These are phyloP conservation scores for Golubevia pallescens DNA, from an alignment of 1,284 basidiomycete genomes.

Conservation along the genomic window DNA sequence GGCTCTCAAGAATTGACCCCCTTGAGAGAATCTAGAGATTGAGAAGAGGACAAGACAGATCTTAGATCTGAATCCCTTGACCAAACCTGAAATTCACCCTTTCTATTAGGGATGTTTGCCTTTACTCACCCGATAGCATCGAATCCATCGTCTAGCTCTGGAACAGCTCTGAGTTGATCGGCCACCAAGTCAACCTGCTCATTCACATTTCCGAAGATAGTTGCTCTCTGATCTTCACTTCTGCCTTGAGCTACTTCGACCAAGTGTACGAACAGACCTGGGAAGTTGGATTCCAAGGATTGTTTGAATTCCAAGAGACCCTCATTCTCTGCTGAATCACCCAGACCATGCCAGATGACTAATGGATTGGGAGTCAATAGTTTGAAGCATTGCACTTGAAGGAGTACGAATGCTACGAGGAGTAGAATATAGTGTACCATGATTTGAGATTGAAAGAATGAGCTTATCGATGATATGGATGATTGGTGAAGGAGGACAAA, in stretches of 20 bases:
- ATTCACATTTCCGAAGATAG: conserved; percentile 77
- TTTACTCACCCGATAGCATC: conserved; percentile 57
- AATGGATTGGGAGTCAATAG: conserved; percentile 68
- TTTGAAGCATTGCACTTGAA: background rate
- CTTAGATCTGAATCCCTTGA: background rate
- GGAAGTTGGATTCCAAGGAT: conserved; percentile 75
- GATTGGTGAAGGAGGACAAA: no score
- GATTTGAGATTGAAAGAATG: no score
- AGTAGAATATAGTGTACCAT: no score
- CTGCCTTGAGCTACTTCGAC: conserved; percentile 75
- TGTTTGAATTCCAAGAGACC: conserved; percentile 71
- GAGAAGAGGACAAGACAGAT: background rate
- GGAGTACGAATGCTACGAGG: background rate
- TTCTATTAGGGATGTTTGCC: background rate
- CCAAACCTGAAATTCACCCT: no score
- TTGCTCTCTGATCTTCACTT: conserved; percentile 73
- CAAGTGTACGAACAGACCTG: conserved; percentile 84
- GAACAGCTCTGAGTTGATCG: conserved; percentile 73
- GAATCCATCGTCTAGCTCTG: conserved; percentile 74
- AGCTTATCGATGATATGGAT: no score
- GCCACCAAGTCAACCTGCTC: conserved; percentile 75
- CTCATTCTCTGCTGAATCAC: conserved; percentile 69
- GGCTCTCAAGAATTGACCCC: conserved; percentile 86
- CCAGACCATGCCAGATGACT: conserved; percentile 95
- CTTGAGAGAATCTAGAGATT: conserved; percentile 23